phyloP scores from a whole-genome alignment of 2,329 filamentous ascomycete species.

The Aspergillus sp. region DNA sequence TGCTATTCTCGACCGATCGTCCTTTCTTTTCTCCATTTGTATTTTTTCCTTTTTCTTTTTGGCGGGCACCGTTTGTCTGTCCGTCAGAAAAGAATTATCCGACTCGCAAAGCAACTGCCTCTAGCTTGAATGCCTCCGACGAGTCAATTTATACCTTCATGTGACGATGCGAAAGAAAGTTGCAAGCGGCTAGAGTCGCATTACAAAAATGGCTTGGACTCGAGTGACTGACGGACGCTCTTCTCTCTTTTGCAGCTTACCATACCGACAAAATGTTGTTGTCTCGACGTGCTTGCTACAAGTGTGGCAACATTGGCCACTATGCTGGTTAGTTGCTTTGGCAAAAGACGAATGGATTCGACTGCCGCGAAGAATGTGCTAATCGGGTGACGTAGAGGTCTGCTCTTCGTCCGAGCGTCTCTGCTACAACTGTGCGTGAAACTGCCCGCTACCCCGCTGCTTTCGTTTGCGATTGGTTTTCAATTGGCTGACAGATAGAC shows the following conservation, averaged over 20 bases:
- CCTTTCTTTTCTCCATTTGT: background rate
- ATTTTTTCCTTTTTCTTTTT: background rate
- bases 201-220: slow-evolving; percentile 9
- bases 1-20: background rate
- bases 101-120: background rate
- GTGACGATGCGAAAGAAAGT: background rate
- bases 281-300: slow-evolving; percentile 80
- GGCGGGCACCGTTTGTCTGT: no score
- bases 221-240: slow-evolving; percentile 10
- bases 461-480: slow-evolving; percentile 10
- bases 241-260: slow-evolving; percentile 11
- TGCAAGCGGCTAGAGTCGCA: slow-evolving; percentile 3
- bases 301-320: slow-evolving; percentile 75
- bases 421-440: slow-evolving; percentile 92
- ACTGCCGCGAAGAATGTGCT: slow-evolving; percentile 52
- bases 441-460: background rate
- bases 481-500: slow-evolving; percentile 19
- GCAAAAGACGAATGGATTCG: slow-evolving; percentile 39
- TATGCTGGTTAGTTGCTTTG: slow-evolving; percentile 47
- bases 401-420: slow-evolving; percentile 97
- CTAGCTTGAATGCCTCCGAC: background rate
- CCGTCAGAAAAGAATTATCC: background rate
- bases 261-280: slow-evolving; percentile 65
- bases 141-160: background rate
- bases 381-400: slow-evolving; percentile 64